Conservation (phyloP, 2,329 filamentous ascomycete species). For the Fusarium irregulare region DNA sequence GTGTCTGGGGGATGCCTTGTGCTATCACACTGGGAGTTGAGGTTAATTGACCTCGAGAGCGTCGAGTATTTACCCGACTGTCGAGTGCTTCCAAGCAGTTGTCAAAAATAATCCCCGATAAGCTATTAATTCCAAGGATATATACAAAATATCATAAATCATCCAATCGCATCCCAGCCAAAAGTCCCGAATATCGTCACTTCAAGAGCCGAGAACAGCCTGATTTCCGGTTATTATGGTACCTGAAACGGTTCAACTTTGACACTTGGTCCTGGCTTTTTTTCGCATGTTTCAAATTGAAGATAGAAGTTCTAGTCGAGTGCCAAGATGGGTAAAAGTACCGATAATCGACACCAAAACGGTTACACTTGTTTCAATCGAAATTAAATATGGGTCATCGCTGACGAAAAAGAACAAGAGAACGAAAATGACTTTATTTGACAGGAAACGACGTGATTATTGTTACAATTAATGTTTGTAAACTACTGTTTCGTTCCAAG, state of each 20-base stretch:
- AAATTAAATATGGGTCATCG: constrained; percentile 7
- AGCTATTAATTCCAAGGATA: neutral
- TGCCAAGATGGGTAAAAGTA: constrained; percentile 4
- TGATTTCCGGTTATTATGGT: constrained; percentile 1
- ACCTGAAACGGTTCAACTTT: constrained; percentile 13
- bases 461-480: neutral
- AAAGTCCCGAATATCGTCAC: neutral
- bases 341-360: neutral
- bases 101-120: neutral
- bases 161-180: neutral
- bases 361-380: constrained; percentile 7
- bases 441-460: neutral
- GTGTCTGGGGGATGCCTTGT: neutral
- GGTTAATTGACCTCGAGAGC: neutral
- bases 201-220: constrained; percentile 1
- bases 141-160: neutral
- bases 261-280: constrained; percentile 1
- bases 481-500: neutral
- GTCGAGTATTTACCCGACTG: neutral
- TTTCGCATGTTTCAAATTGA: constrained; percentile 12
- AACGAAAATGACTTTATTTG: neutral
- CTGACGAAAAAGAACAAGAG: neutral
- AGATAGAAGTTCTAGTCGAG: neutral
- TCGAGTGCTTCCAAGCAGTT: neutral
- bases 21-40: neutral